Percentiles rank a stretch among this genome's conserved stretches.
Evolutionary conservation across 2,329 filamentous ascomycete genomes (phyloP).

Genomic region (Fusarium chlamydosporum): DNA sequence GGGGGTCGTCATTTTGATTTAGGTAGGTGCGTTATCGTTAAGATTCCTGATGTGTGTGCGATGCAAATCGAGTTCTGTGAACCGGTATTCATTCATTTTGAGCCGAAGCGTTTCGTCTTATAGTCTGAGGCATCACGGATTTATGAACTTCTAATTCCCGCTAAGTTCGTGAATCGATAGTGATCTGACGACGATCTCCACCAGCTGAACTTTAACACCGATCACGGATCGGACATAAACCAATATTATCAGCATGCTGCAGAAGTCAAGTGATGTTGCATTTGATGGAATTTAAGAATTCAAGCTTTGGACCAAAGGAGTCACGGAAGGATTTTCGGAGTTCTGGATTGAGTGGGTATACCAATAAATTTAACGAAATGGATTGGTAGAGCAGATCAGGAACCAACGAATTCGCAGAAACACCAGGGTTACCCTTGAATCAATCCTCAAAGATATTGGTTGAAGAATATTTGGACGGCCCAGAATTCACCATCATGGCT

Average conservation of each 20-base stretch:
- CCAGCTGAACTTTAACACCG: slow-evolving; percentile 12
- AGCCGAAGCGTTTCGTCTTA: slow-evolving; percentile 1
- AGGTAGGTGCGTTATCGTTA: neutral
- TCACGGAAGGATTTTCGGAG: neutral
- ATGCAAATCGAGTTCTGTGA: too few species aligned
- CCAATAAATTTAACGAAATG: neutral
- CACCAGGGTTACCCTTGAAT: too few species aligned
- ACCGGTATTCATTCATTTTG: too few species aligned
- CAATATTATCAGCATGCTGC: neutral
- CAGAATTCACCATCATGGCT: too few species aligned
- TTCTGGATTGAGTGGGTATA: neutral
- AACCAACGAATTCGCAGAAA: too few species aligned
- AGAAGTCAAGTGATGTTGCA: neutral
- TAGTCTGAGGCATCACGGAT: slow-evolving; percentile 21
- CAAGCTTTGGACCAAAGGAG: neutral
- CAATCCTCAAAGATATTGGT: too few species aligned
- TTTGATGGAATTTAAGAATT: neutral
- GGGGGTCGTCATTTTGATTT: slow-evolving; percentile 39
- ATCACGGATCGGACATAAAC: slow-evolving; percentile 23
- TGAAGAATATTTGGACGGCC: too few species aligned
- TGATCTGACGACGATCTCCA: slow-evolving; percentile 3
- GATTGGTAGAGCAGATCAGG: neutral
- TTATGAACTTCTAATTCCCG: slow-evolving; percentile 29
- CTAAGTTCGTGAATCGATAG: neutral
- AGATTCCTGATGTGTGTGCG: neutral